Conservation (phyloP, 2,329 filamentous ascomycete species). For the Hypoxylon sp. region DNA sequence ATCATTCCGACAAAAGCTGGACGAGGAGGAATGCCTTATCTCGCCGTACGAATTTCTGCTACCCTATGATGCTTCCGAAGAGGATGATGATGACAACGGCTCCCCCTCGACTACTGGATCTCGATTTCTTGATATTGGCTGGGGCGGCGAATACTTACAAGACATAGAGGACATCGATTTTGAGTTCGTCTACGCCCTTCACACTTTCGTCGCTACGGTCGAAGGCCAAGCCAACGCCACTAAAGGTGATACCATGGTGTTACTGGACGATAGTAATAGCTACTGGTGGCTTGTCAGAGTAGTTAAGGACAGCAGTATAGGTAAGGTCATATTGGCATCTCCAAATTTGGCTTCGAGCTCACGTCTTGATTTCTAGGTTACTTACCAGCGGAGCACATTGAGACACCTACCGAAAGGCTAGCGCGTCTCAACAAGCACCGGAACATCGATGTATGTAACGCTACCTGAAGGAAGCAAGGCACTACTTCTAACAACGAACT, state of each 20-base stretch:
- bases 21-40: constrained; percentile 51
- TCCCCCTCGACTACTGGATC: constrained; percentile 67
- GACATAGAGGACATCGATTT: constrained; percentile 99
- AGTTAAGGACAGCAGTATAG: constrained; percentile 97
- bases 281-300: constrained; percentile 99
- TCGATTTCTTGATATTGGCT: constrained; percentile 79
- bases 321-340: constrained; percentile 57
- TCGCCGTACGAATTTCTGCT: constrained; percentile 57
- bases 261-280: constrained; percentile 98
- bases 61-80: constrained; percentile 63
- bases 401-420: constrained; percentile 94
- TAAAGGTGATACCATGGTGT: constrained; percentile 98
- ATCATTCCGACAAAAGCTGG: constrained; percentile 27
- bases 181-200: constrained; percentile 97
- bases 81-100: constrained; percentile 78
- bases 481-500: constrained; percentile 52
- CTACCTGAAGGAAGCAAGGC: background rate
- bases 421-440: constrained; percentile 97
- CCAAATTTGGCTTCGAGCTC: constrained; percentile 9
- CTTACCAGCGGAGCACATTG: constrained; percentile 96
- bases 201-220: constrained; percentile 97
- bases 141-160: constrained; percentile 89
- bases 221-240: constrained; percentile 98
- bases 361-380: constrained; percentile 75
- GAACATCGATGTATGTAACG: constrained; percentile 88